Evolutionary conservation across 345 rosid genomes (phyloP).

Genomic region (Linum usitatissimum): DNA sequence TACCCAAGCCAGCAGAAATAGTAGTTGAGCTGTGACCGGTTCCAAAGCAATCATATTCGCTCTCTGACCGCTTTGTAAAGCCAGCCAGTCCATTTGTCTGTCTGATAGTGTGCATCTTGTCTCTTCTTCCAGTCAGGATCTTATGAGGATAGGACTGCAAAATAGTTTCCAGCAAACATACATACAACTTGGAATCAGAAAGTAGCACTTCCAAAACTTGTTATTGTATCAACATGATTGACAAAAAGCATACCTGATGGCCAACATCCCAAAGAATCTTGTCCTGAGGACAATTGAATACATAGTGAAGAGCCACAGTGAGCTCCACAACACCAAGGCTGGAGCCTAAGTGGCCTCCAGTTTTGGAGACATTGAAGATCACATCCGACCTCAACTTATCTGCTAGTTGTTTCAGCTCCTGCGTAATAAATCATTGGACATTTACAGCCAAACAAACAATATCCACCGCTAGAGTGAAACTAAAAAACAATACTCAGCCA

Average conservation of each 20-base stretch:
- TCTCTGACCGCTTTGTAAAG: conserved; percentile 81
- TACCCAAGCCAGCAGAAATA: conserved; percentile 93
- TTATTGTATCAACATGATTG: too few relatives aligned
- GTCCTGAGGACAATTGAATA: conserved; percentile 83
- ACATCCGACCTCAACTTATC: conserved; percentile 90
- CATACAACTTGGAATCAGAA: background rate
- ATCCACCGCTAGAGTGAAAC: background rate
- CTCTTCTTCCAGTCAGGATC: conserved; percentile 91
- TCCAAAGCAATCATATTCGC: conserved; percentile 91
- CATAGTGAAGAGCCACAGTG: conserved; percentile 93
- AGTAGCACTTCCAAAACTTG: too few relatives aligned
- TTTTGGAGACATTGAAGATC: conserved; percentile 78
- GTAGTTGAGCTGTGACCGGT: conserved; percentile 92
- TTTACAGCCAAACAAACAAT: background rate
- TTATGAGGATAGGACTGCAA: conserved; percentile 88
- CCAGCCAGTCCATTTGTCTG: conserved; percentile 87
- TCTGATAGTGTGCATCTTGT: conserved; percentile 78
- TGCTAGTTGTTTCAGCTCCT: conserved; percentile 82
- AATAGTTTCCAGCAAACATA: background rate
- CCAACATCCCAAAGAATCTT: conserved; percentile 96
- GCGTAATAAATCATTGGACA: background rate
- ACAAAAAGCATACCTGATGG: conserved; percentile 50
- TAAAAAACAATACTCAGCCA: background rate
- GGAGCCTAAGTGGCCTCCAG: conserved; percentile 94
- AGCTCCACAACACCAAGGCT: conserved; percentile 99